Base-by-base conservation (phyloP, 306 rosid species). In the Glycine latifolia region DNA sequence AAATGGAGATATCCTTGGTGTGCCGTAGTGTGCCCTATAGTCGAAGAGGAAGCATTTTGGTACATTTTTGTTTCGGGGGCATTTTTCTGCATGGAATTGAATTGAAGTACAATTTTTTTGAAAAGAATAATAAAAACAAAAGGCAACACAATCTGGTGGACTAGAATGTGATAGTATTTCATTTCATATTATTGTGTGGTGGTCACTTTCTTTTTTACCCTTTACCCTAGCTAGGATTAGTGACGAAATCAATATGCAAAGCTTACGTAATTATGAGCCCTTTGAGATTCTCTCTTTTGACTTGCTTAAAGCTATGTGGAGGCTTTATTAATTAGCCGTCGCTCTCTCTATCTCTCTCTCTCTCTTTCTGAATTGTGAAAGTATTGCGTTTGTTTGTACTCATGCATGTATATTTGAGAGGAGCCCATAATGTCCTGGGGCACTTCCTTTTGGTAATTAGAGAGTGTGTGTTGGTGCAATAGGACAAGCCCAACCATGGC, bases 181-280 rank as follows among this genome's bases (percentile, higher is more conserved):
- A 26, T 26, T 26, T 26, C 31, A 26, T 26, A 26, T 26, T 26
- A 26, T 26, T 26, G 31, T 26, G 1, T 26, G 31, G 31, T 26
- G 31, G 31, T 26, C 31, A 26, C 31, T 26, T 26, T 26, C 31
- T 26, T 26, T 26, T 26, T 73, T 67, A 10, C 61, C 72, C 62
- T 80, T 71, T 65, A 73, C 60, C 75, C 59, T 39, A 39, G 44
- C 31, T 26, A 26, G 31, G 31, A 52, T 16, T n/a, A 49, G 78
- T 89, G 89, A 89, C 88, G 87, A 76, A 79, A 89, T 73, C 75
- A 88, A 83, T 33, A 88, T 83, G 91, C 85, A 88, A 85, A 88
- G 88, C 84, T 88, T 86, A 78, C 90, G 90, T 88, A 80, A 80
- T 77, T 83, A 79, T 53, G 43, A 82, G 31, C 31, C 31, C 31